Conservation (phyloP, 768 basidiomycete species). For the Boletus sensibilis region DNA sequence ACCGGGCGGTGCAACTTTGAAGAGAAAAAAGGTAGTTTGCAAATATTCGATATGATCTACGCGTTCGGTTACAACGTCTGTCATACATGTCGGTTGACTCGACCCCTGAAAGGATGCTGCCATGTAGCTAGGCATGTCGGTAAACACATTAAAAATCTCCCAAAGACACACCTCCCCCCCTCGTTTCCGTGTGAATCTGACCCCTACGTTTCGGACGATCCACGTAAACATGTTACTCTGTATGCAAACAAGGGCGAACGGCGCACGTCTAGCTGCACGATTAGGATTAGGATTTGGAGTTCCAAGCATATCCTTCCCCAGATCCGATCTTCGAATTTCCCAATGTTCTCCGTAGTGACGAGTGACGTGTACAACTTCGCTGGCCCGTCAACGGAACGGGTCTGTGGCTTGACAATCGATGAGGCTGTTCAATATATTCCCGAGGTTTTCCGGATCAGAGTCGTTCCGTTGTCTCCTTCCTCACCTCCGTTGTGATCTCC, state of each 20-base stretch:
- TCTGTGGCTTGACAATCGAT: no score
- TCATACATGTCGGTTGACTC: not conserved
- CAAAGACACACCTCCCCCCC: not conserved
- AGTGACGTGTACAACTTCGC: no score
- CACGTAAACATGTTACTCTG: no score
- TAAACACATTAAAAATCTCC: not conserved
- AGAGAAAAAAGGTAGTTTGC: no score
- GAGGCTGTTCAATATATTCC: not conserved
- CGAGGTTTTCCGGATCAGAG: slow-evolving; percentile 3
- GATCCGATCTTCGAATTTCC: no score
- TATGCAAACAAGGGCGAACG: no score
- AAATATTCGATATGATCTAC: not conserved
- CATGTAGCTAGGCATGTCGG: not conserved
- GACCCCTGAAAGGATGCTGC: not conserved
- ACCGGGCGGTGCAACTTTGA: no score
- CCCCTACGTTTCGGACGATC: not conserved
- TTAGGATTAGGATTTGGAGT: no score
- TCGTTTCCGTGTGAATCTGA: not conserved
- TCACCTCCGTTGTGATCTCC: not conserved
- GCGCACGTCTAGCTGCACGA: no score
- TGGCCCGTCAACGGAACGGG: no score
- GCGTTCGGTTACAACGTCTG: not conserved
- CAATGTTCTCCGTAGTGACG: no score
- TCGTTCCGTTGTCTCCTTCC: not conserved
- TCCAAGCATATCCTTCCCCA: no score